These are phyloP conservation scores for Cardamine chenopodiifolia DNA, from an alignment of 345 rosid species.

Conservation along the genomic window DNA sequence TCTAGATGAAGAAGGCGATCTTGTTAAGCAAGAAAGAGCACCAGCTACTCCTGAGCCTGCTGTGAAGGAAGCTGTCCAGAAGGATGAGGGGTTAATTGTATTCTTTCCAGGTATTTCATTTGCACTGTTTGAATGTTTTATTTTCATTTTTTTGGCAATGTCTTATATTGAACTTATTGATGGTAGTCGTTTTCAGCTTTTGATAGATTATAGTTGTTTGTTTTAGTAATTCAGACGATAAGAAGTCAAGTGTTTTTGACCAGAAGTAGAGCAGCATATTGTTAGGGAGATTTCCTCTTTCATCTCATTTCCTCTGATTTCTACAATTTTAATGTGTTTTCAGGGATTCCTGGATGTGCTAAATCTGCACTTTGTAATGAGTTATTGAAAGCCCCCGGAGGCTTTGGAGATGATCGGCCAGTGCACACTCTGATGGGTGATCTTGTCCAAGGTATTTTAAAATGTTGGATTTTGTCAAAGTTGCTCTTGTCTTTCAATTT, in stretches of 20 bases:
- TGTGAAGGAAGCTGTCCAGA: conserved; percentile 58
- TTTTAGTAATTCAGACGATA: neutral
- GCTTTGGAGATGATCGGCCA: conserved; percentile 82
- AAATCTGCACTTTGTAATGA: conserved; percentile 98
- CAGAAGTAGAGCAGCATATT: conserved; percentile 6
- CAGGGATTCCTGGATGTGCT: conserved; percentile 98
- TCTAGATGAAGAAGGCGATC: conserved; percentile 92
- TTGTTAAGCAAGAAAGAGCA: conserved; percentile 53
- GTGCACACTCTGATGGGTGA: conserved; percentile 95
- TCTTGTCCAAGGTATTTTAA: conserved; percentile 72
- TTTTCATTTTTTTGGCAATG: conserved; percentile 12
- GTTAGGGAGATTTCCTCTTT: neutral
- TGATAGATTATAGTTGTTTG: neutral
- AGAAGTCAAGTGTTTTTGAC: neutral
- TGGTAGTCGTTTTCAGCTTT: conserved; percentile 4
- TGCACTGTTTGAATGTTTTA: conserved; percentile 5
- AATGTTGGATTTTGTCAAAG: conserved; percentile 22
- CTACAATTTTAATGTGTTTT: conserved; percentile 10
- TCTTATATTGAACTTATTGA: neutral
- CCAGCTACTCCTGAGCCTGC: conserved; percentile 55
- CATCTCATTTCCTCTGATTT: conserved; percentile 5
- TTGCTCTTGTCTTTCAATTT: conserved; percentile 15
- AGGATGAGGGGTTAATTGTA: conserved; percentile 77
- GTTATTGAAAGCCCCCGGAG: conserved; percentile 64
- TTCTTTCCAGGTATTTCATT: conserved; percentile 82